Evolutionary conservation across 2,329 filamentous ascomycete genomes (phyloP), one percentile per base, ranked within the genome.

Genomic region (Aspergillus uvarum): DNA sequence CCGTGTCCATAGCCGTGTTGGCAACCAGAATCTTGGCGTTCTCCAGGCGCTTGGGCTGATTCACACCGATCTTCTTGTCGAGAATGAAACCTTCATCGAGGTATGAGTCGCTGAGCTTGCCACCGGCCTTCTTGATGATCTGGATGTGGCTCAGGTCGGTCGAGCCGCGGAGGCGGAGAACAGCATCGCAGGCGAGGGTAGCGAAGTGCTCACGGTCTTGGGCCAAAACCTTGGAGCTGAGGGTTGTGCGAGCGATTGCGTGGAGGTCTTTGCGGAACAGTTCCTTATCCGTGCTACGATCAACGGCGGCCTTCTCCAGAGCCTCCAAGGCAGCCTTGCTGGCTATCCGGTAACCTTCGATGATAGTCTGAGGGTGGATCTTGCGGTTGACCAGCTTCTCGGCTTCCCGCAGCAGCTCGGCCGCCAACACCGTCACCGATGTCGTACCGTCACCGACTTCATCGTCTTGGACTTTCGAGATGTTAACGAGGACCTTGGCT

Each of bases 351-450:
- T 96, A 99, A 55, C 95, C 95, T 74, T 99, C 95, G 73, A 99
- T 99, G 78, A 99, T 99, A 55, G 95, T 98, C 84, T 99, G 95
- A 54, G 95, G 95, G 79, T 99, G 95, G 71, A 99, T 97, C 82
- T 98, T 98, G 83, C 94, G 92, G 81, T 96, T 91, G 68, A 99
- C 92, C 53, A 99, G 86, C 82, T 96, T 94, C 82, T 99, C 95
- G 51, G 95, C 95, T 80, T 99, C 95, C 65, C 95, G 89, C 65
- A 99, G 84, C 61, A 99, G 85, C 82, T 99, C 95, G 61, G 95
- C 95, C 44, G 95, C 93, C 64, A 99, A 83, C 16, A 99, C 95
- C 48, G 95, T 89, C 59, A 99, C 95, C n/a, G 93, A 98, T 22
- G 95, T 99, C 50, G 95, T 99, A 60, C 95, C 95, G 76, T 99